Evolutionary conservation across 2,329 filamentous ascomycete species (phyloP), one percentile per base, ranked within the genome.

Genomic region (Trichoderma sp.): DNA sequence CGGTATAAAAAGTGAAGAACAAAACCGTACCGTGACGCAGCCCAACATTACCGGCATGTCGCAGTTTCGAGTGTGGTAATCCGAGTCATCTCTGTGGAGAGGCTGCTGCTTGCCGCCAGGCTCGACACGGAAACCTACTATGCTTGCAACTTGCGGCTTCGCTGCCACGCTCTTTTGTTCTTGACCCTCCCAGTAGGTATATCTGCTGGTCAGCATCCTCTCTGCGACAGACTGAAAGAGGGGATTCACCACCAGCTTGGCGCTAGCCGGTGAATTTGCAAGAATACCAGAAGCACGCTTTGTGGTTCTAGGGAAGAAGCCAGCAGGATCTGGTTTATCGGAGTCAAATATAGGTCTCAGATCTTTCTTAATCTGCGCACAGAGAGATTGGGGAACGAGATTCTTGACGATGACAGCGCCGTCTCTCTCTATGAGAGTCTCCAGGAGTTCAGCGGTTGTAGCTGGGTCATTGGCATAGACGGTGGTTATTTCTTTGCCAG

Each of bases 281-380:
- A 82, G 70, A 21, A 83, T 69, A 2, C 81, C 80, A 1, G 78
- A 78, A 0, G 81, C 81, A 24, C 81, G 75, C 69, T 81, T 78
- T 0, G 79, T 81, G 0, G 79, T 81, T 2, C 70, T 67, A 2
- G 80, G 80, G 52, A 82, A 82, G 74, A 82, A 81, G 7, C 80
- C 80, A 24, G 76, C 78, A 34, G 74, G 72, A 70, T 82, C 80
- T 18, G 74, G 73, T 1, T 70, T 71, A 70, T 81, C 79, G 3
- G 73, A 73, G 66, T 81, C 79, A 39, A 81, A 81, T 49, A 76
- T 70, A 0, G 80, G 76, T 37, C 78, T 78, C 8, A 82, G 76
- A 21, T 82, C 81, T 5, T 67, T 34, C n/a, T 76, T 76, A 55
- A 82, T 79, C 58, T 79, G 76, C 4, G 74, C 72, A 8, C 76